Conservation (phyloP, 2,329 filamentous ascomycete genomes). For the Penicillium thymicola region DNA sequence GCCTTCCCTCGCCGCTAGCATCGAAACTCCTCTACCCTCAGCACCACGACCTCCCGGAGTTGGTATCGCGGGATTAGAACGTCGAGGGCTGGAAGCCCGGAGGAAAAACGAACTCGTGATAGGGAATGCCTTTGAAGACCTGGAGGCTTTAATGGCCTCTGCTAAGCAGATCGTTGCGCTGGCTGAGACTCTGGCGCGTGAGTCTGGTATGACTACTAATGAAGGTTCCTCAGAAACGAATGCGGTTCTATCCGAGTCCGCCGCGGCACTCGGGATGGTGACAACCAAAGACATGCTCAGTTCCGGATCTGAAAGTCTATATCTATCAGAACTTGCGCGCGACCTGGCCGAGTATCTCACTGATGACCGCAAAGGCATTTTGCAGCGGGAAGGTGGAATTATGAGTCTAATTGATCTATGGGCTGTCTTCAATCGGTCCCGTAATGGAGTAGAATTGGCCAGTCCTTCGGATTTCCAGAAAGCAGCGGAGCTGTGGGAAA, state of each 20-base stretch:
- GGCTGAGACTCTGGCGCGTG: slow-evolving; percentile 78
- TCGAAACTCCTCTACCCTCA: slow-evolving; percentile 24
- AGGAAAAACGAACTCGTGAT: slow-evolving; percentile 94
- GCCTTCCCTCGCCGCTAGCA: slow-evolving; percentile 21
- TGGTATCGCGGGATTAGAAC: slow-evolving; percentile 89
- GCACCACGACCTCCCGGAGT: slow-evolving; percentile 57
- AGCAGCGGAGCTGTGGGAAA: slow-evolving; percentile 84
- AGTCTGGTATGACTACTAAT: slow-evolving; percentile 57
- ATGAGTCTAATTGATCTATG: slow-evolving; percentile 87
- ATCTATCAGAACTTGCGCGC: slow-evolving; percentile 80
- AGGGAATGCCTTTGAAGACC: slow-evolving; percentile 89
- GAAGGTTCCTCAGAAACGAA: slow-evolving; percentile 67
- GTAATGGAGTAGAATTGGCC: slow-evolving; percentile 90
- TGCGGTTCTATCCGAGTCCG: slow-evolving; percentile 74
- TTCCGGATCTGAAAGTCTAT: slow-evolving; percentile 76
- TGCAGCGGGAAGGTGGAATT: slow-evolving; percentile 79
- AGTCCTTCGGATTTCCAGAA: slow-evolving; percentile 90
- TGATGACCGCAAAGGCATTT: slow-evolving; percentile 74
- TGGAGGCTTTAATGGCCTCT: slow-evolving; percentile 95
- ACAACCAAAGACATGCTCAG: slow-evolving; percentile 93
- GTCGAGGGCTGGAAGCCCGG: slow-evolving; percentile 75
- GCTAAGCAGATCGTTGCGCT: slow-evolving; percentile 94
- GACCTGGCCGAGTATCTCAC: slow-evolving; percentile 87
- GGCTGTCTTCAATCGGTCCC: slow-evolving; percentile 90
- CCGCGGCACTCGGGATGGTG: slow-evolving; percentile 78